Percentiles rank a stretch among this genome's conserved stretches.
These are phyloP conservation scores for Aphanomyces euteiches DNA, from an alignment of 352 stramenopile genomes.

Conservation along the genomic window DNA sequence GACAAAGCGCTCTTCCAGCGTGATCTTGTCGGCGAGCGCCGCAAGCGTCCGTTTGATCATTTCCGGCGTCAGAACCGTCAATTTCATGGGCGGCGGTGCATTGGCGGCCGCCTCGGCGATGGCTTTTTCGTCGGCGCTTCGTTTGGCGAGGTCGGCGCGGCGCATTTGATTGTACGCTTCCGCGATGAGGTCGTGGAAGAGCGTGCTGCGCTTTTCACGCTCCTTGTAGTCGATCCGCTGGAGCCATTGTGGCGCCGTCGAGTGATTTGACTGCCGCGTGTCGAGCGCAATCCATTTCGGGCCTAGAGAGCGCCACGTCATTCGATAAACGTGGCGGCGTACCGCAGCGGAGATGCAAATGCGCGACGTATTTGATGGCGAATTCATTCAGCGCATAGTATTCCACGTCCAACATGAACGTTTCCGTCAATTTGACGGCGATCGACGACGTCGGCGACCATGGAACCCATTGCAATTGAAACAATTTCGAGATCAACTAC, in stretches of 20 bases:
- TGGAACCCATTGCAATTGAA: constrained; percentile 26
- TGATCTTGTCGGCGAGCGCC: constrained; percentile 10
- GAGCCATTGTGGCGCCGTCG: background rate
- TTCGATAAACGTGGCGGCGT: background rate
- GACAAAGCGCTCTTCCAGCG: constrained; percentile 19
- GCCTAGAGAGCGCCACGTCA: constrained; percentile 1
- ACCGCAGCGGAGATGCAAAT: constrained; percentile 5
- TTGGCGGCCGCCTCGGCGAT: background rate
- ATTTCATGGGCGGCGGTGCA: background rate
- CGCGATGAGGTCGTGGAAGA: constrained; percentile 23
- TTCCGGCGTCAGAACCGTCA: constrained; percentile 22
- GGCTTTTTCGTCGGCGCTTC: background rate
- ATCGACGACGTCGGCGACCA: constrained; percentile 15
- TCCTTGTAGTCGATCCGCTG: constrained; percentile 28
- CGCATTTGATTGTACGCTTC: constrained; percentile 19
- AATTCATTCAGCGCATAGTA: constrained; percentile 22
- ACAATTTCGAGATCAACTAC: constrained; percentile 25
- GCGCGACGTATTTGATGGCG: constrained; percentile 1
- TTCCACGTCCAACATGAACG: constrained; percentile 16
- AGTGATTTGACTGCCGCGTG: background rate
- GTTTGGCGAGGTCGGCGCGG: background rate
- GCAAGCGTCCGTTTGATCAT: constrained; percentile 22
- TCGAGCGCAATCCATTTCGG: constrained; percentile 25
- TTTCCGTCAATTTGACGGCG: constrained; percentile 24
- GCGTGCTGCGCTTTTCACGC: constrained; percentile 21